Percentiles rank a stretch among this genome's conserved stretches.
These are phyloP conservation scores for Dichotomocladium elegans DNA, from an alignment of 371 early-diverging fungal genomes.

Conservation along the genomic window DNA sequence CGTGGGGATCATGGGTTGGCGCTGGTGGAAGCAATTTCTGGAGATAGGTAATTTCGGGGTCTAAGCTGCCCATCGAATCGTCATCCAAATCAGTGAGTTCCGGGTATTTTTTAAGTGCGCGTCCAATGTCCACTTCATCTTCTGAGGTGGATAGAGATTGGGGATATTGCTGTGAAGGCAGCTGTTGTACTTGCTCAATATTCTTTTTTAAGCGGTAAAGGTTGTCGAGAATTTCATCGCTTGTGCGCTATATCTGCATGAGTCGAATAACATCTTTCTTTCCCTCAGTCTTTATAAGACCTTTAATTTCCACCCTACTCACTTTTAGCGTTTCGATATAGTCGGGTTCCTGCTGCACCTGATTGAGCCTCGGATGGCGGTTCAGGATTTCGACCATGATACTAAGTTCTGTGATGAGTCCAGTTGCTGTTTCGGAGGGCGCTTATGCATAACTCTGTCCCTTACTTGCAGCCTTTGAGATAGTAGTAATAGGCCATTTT, in stretches of 20 bases:
- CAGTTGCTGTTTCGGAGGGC: too few species aligned
- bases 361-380: slow-evolving; percentile 39
- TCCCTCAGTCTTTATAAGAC: too few species aligned
- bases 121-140: neutral
- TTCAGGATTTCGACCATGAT: slow-evolving; percentile 53
- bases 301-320: neutral
- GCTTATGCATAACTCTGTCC: neutral
- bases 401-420: too few species aligned
- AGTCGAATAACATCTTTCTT: slow-evolving; percentile 11
- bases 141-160: too few species aligned
- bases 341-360: slow-evolving; percentile 25
- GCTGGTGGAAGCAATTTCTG: slow-evolving; percentile 20
- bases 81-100: neutral
- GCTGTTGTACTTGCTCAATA: slow-evolving; percentile 10
- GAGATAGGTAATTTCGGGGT: slow-evolving; percentile 5
- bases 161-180: neutral
- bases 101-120: slow-evolving; percentile 9
- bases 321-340: slow-evolving; percentile 47
- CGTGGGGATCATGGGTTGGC: slow-evolving; percentile 12
- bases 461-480: slow-evolving; percentile 44
- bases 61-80: neutral
- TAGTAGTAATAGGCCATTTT: slow-evolving; percentile 45
- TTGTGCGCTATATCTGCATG: slow-evolving; percentile 24
- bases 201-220: slow-evolving; percentile 15
- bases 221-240: slow-evolving; percentile 17